Percentiles rank a stretch among this genome's conserved stretches.
Evolutionary conservation across 192 early-diverging fungal species (phyloP).

Genomic region (Coemansia sp.): DNA sequence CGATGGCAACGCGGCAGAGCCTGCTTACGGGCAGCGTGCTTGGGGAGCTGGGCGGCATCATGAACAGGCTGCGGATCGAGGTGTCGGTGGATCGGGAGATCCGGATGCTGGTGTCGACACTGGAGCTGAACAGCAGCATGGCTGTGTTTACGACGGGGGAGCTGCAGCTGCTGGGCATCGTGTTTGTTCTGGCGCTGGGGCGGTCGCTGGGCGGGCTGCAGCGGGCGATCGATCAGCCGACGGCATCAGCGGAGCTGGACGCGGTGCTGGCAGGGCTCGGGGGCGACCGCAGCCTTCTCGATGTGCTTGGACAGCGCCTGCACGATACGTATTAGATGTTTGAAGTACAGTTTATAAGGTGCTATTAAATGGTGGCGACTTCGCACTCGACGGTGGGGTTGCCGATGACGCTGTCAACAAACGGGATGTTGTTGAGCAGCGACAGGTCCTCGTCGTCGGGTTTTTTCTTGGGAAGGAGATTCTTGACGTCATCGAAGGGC

Average conservation of each 20-base stretch:
- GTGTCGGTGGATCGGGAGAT: conserved; percentile 16
- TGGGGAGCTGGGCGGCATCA: conserved; percentile 19
- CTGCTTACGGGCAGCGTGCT: conserved; percentile 16
- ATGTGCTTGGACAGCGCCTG: conserved; percentile 29
- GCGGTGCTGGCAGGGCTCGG: conserved; percentile 13
- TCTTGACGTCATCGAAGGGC: conserved; percentile 56
- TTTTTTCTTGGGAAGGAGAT: conserved; percentile 31
- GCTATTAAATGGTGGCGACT: conserved; percentile 10
- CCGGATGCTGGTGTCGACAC: conserved; percentile 33
- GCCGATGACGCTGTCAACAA: conserved; percentile 44
- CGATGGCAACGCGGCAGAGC: conserved; percentile 36
- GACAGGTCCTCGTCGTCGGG: conserved; percentile 51
- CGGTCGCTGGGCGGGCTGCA: conserved; percentile 9
- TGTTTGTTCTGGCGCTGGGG: conserved; percentile 30
- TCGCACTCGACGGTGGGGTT: conserved; percentile 27
- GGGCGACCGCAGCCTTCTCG: conserved; percentile 22
- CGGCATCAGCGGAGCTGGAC: conserved; percentile 13
- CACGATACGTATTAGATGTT: conserved; percentile 31
- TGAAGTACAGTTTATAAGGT: neutral
- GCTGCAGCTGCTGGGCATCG: conserved; percentile 26
- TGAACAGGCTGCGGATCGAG: conserved; percentile 11
- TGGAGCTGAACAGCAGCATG: conserved; percentile 47
- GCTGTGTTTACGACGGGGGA: conserved; percentile 30
- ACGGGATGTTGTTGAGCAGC: conserved; percentile 47
- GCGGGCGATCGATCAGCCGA: neutral